phyloP scores from a whole-genome alignment of 331 rosid genomes.

The Malus hybrid region DNA sequence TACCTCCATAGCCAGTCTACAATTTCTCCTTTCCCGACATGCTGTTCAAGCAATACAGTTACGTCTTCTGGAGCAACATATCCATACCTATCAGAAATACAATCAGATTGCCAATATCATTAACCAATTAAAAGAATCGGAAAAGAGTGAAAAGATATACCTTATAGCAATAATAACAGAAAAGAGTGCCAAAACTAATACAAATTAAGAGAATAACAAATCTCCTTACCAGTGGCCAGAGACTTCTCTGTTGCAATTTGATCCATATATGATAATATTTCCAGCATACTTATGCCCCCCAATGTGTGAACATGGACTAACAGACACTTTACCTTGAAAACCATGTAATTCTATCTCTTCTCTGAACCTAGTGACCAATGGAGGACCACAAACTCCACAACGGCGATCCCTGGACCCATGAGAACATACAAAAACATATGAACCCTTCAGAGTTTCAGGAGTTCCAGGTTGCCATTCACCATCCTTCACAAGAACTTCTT shows the following conservation, averaged over 20 bases:
- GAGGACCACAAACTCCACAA: constrained; percentile 94
- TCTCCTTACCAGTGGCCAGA: constrained; percentile 79
- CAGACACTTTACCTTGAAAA: constrained; percentile 73
- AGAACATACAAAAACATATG: constrained; percentile 75
- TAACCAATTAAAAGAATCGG: constrained; percentile 2
- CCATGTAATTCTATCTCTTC: constrained; percentile 64
- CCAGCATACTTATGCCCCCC: constrained; percentile 91
- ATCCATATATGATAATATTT: constrained; percentile 68
- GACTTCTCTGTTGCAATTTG: constrained; percentile 51
- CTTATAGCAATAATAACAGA: neutral
- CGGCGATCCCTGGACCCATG: constrained; percentile 94
- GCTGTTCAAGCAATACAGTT: constrained; percentile 68
- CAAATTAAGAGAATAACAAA: neutral
- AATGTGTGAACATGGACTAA: constrained; percentile 92
- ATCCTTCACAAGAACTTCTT: constrained; percentile 95
- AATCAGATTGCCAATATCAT: neutral
- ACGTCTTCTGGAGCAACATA: constrained; percentile 85
- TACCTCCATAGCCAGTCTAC: constrained; percentile 82
- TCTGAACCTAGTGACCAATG: constrained; percentile 62
- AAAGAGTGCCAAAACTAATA: neutral
- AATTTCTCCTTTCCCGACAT: constrained; percentile 69
- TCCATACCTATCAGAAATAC: constrained; percentile 58
- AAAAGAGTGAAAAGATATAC: neutral
- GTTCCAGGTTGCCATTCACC: constrained; percentile 94
- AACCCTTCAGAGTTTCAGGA: constrained; percentile 69